These are phyloP conservation scores for Coprinopsis strossmayeri DNA, from an alignment of 768 basidiomycete genomes.

Conservation along the genomic window DNA sequence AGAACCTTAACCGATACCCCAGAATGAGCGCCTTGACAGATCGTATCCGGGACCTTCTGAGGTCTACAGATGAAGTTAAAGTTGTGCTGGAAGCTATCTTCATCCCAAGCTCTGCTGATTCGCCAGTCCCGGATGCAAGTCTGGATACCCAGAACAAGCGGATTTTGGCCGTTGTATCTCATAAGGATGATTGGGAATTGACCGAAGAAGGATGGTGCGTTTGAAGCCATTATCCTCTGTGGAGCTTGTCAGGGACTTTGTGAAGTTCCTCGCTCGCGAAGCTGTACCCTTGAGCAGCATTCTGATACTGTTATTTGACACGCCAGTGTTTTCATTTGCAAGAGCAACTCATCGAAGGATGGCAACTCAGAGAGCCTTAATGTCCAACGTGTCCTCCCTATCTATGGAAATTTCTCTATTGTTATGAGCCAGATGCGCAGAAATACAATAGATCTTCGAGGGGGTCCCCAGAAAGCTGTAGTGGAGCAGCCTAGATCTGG, in stretches of 20 bases:
- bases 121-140: conserved; percentile 6
- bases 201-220: conserved; percentile 50
- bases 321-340: conserved; percentile 47
- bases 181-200: conserved; percentile 32
- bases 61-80: conserved; percentile 37
- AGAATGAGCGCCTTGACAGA: conserved; percentile 16
- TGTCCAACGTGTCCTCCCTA: conserved; percentile 48
- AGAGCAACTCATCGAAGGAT: conserved; percentile 22
- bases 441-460: conserved; percentile 27
- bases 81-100: conserved; percentile 33
- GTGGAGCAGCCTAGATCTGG: conserved; percentile 34
- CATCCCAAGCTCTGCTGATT: conserved; percentile 15
- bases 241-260: background rate
- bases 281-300: too few relatives aligned
- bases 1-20: background rate
- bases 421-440: conserved; percentile 49
- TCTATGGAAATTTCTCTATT: conserved; percentile 48
- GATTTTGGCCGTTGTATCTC: conserved; percentile 45
- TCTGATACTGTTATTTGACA: too few relatives aligned
- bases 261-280: background rate
- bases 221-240: background rate
- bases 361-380: conserved; percentile 28
- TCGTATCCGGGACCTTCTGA: conserved; percentile 19
- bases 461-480: conserved; percentile 17
- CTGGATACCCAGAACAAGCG: conserved; percentile 22